A percentile compares a stretch with the other conserved stretches of the same genome.
Conservation (phyloP, 768 basidiomycete species). For the Lanmaoa pseudosensibilis region DNA sequence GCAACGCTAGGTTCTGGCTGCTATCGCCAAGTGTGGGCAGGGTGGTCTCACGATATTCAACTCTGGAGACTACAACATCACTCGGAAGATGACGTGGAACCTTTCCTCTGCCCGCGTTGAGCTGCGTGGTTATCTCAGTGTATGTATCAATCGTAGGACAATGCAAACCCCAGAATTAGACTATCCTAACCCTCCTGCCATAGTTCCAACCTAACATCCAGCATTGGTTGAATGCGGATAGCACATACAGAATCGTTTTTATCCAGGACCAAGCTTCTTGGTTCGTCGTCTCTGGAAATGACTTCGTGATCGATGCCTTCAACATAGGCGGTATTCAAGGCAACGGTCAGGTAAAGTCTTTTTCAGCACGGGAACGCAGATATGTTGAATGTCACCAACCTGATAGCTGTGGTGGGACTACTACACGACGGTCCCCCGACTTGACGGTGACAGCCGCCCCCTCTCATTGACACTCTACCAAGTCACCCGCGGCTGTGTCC, state of each 20-base stretch:
- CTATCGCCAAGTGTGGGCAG: no score
- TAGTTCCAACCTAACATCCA: constrained; percentile 28
- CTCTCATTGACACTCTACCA: constrained; percentile 50
- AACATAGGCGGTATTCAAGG: neutral
- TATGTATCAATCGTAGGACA: neutral
- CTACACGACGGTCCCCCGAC: constrained; percentile 24
- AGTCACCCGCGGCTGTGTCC: neutral
- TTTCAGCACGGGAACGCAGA: neutral
- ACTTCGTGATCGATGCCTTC: constrained; percentile 57
- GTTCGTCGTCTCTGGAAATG: constrained; percentile 58
- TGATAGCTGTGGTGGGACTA: constrained; percentile 36
- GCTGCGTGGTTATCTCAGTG: neutral
- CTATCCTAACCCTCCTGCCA: neutral
- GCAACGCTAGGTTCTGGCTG: no score
- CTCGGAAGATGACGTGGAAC: no score
- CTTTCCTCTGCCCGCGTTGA: no score
- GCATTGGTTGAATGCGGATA: constrained; percentile 24
- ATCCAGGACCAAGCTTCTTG: constrained; percentile 64
- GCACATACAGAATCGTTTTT: constrained; percentile 61
- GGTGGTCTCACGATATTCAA: no score
- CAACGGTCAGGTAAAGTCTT: neutral
- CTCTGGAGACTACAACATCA: no score
- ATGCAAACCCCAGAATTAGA: no score
- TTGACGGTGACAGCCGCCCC: constrained; percentile 59
- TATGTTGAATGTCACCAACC: neutral